Percentiles rank a stretch among this genome's conserved stretches.
These are phyloP conservation scores for Neonectria ditissima DNA, from an alignment of 2,329 filamentous ascomycete genomes.

Conservation along the genomic window DNA sequence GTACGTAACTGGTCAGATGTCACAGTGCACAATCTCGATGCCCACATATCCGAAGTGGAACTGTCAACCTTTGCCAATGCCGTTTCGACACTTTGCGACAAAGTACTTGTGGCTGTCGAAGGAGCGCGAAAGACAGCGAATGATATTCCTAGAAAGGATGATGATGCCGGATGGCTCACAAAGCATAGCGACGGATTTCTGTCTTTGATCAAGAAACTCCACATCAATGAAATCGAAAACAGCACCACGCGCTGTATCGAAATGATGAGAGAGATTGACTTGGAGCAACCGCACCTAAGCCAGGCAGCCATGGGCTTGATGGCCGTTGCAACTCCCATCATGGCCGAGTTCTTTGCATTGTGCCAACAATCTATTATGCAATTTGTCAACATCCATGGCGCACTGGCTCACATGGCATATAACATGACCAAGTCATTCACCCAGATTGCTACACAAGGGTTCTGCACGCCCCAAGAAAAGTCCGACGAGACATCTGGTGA, in stretches of 20 bases:
- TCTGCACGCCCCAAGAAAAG: constrained; percentile 90
- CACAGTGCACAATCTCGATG: constrained; percentile 36
- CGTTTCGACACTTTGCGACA: constrained; percentile 76
- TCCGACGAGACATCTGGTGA: constrained; percentile 76
- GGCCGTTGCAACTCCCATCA: constrained; percentile 68
- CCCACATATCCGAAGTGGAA: constrained; percentile 29
- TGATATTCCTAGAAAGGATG: constrained; percentile 51
- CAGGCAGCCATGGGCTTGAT: constrained; percentile 49
- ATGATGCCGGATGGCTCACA: constrained; percentile 52
- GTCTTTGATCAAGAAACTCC: constrained; percentile 68
- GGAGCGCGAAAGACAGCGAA: constrained; percentile 70
- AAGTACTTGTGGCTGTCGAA: constrained; percentile 83
- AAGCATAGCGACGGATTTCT: constrained; percentile 63
- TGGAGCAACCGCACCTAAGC: constrained; percentile 43
- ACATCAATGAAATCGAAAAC: constrained; percentile 65
- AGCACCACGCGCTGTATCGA: constrained; percentile 54
- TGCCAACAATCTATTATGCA: constrained; percentile 68
- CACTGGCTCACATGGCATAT: constrained; percentile 79
- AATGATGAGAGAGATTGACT: constrained; percentile 49
- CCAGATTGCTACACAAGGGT: constrained; percentile 84
- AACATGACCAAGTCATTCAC: constrained; percentile 81
- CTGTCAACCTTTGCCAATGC: constrained; percentile 65
- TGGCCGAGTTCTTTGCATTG: constrained; percentile 77
- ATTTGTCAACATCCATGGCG: constrained; percentile 74
- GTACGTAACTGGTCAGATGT: constrained; percentile 72